Evolutionary conservation across 2,329 filamentous ascomycete species (phyloP).

Genomic region (Pseudogymnoascus sp.): DNA sequence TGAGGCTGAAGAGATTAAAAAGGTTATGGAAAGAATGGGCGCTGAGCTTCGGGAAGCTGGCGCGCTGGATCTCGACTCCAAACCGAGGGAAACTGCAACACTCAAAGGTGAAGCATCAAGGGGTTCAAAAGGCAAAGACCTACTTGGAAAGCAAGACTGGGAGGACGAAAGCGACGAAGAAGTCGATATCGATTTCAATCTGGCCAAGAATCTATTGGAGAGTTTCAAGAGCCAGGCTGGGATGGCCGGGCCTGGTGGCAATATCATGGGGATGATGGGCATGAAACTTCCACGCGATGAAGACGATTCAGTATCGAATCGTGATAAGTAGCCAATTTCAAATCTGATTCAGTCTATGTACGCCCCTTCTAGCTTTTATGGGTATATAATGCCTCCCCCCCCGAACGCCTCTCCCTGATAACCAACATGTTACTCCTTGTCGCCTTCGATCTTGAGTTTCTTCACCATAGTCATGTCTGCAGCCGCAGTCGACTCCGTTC

Average conservation of each 20-base stretch:
- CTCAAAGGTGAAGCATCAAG: constrained; percentile 21
- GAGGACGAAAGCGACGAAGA: constrained; percentile 49
- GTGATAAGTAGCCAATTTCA: not conserved
- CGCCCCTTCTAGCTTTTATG: constrained; percentile 5
- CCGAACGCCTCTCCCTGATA: constrained; percentile 17
- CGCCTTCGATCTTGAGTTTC: constrained; percentile 17
- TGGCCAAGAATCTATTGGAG: constrained; percentile 85
- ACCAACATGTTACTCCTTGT: constrained; percentile 12
- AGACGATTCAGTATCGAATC: constrained; percentile 34
- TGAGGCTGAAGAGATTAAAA: constrained; percentile 55
- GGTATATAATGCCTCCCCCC: constrained; percentile 9
- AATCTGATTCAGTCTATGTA: constrained; percentile 1
- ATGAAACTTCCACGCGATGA: constrained; percentile 75
- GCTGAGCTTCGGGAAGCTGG: constrained; percentile 63
- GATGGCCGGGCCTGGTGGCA: constrained; percentile 76
- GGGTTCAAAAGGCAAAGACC: constrained; percentile 6
- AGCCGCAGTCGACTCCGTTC: constrained; percentile 17
- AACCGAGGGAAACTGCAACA: constrained; percentile 27
- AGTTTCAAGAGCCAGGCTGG: constrained; percentile 88
- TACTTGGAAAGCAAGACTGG: constrained; percentile 22
- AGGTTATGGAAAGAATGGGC: constrained; percentile 63
- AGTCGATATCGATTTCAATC: constrained; percentile 73
- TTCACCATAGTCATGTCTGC: constrained; percentile 16
- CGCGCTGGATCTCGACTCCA: constrained; percentile 49
- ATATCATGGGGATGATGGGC: constrained; percentile 80